Base-by-base conservation (phyloP, 2,329 filamentous ascomycete genomes). In the Pseudogymnoascus sp. region DNA sequence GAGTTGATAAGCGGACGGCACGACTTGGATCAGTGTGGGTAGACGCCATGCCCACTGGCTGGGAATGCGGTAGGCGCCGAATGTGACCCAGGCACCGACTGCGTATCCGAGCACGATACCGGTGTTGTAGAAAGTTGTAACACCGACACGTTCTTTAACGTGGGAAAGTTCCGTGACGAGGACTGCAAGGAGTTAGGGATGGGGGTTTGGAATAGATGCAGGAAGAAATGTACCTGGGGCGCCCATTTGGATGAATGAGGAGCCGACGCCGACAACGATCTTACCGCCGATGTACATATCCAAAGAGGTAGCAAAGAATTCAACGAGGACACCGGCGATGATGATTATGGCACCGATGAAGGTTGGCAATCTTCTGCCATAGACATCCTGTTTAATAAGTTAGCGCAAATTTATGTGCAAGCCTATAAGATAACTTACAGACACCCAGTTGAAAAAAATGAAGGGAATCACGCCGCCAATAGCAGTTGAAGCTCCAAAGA, bases 11-110 rank as follows among this genome's bases (percentile, higher is more conserved):
- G 78, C 64, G 12, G 78, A 78, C 11, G 77, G 80, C 4, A 79
- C 64, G 46, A 78, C 77, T 69, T 86, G 84, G 1, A 83, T 70
- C 3, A 84, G 73, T 1, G 80, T 80, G 0, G 83, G 84, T 16
- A 84, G 74, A 53, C 80, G 75, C 82, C 79, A 82, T 0, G 77
- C 77, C 82, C 81, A 84, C 6, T 68, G 65, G 33, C 65, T 69
- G 53, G 43, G 62, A 40, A 71, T 71, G 14, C 66, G 62, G 56
- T 68, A 71, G 63, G 22, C 72, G 11, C 74, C 75, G 60, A 74
- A 76, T 0, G 75, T 76, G 2, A 70, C 71, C 75, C 75, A 76
- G 14, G 75, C 74, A 19, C 72, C 75, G 37, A 77, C 71, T 1
- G 75, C 74, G 63, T 75, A 75, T 28, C 75, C 75, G 12, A 76